Percentiles rank a stretch among this genome's conserved stretches.
Conservation (phyloP, 2,329 filamentous ascomycete genomes). For the Capronia epimyces region DNA sequence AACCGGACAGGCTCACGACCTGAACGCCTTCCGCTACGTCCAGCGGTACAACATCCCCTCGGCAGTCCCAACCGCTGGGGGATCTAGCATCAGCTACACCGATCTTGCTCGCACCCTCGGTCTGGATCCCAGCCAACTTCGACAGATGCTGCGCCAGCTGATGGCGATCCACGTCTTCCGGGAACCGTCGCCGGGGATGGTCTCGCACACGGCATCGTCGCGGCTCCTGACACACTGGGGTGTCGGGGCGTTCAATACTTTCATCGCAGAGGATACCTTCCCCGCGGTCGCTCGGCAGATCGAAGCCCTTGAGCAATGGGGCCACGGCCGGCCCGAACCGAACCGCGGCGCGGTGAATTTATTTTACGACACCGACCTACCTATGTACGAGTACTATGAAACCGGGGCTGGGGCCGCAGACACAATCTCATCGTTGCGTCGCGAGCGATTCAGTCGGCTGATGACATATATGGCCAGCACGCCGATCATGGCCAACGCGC, state of each 20-base stretch:
- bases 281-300: conserved; percentile 23
- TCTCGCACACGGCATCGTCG: conserved; percentile 23
- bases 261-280: conserved; percentile 14
- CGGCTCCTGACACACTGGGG: conserved; percentile 18
- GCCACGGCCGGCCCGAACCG: conserved; percentile 21
- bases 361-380: conserved; percentile 30
- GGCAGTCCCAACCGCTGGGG: conserved; percentile 7
- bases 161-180: conserved; percentile 22
- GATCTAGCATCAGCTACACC: conserved; percentile 15
- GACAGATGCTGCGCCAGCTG: conserved; percentile 22
- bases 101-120: conserved; percentile 12
- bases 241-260: conserved; percentile 15
- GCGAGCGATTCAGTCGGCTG: conserved; percentile 10
- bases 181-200: conserved; percentile 16
- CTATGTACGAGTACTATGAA: conserved; percentile 33
- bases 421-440: not conserved
- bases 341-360: conserved; percentile 31
- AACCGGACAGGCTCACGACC: conserved; percentile 16
- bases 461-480: conserved; percentile 20
- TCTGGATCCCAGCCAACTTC: conserved; percentile 16
- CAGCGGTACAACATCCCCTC: conserved; percentile 15
- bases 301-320: conserved; percentile 30
- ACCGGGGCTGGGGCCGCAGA: not conserved
- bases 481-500: conserved; percentile 16
- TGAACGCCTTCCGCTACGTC: conserved; percentile 24